Percentiles rank a stretch among this genome's conserved stretches.
Evolutionary conservation across 352 stramenopile genomes (phyloP).

Genomic region (Lagenidium giganteum): DNA sequence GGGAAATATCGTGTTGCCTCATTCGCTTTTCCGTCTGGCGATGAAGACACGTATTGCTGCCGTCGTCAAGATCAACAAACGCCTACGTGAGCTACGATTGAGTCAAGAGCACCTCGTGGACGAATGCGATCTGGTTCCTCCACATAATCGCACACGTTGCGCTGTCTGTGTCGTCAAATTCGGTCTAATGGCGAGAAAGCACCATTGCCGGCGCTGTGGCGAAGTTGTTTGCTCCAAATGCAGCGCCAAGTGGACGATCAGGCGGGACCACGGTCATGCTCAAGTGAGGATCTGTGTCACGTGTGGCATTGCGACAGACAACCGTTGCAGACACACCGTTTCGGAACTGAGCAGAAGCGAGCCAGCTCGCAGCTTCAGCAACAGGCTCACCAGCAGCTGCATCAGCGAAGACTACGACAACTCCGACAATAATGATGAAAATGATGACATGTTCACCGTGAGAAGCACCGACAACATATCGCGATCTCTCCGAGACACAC

Average conservation of each 20-base stretch:
- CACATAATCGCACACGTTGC: conserved; percentile 35
- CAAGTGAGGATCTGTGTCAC: no score
- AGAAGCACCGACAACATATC: no score
- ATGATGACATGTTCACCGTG: no score
- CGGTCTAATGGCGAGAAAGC: conserved; percentile 35
- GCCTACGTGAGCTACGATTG: conserved; percentile 33
- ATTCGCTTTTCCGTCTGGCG: conserved; percentile 27
- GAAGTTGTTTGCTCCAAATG: conserved; percentile 55
- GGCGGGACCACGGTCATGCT: no score
- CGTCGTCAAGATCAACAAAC: conserved; percentile 35
- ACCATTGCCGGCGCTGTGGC: conserved; percentile 43
- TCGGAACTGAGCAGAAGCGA: no score
- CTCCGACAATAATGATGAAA: no score
- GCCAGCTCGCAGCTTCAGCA: no score
- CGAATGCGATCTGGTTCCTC: conserved; percentile 49
- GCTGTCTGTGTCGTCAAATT: conserved; percentile 45
- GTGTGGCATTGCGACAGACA: no score
- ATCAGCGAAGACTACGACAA: no score
- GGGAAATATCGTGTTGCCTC: conserved; percentile 26
- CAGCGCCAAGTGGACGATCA: conserved; percentile 35
- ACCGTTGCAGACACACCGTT: no score
- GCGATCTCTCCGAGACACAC: no score
- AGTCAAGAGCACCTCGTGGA: conserved; percentile 33
- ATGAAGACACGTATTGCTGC: conserved; percentile 34
- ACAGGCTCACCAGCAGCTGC: no score